phyloP scores from a whole-genome alignment of 2,329 filamentous ascomycete genomes.

The Phyllosticta citribraziliensis region DNA sequence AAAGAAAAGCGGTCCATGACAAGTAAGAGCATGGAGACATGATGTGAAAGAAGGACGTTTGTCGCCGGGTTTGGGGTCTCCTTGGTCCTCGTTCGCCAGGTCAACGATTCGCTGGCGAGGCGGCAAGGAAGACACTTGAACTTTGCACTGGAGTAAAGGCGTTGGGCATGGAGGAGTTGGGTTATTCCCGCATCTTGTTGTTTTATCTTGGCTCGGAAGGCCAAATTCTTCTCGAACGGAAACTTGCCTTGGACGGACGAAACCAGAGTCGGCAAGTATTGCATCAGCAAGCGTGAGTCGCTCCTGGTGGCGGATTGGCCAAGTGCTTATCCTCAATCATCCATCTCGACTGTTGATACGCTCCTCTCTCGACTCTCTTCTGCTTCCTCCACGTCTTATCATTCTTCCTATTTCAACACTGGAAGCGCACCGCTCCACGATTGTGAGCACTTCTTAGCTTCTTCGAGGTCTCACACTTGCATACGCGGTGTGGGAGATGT shows the following conservation, averaged over 20 bases:
- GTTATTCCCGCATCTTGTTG: background rate
- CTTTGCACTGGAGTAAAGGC: background rate
- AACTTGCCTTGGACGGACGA: background rate
- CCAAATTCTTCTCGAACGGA: background rate
- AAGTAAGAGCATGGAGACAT: slow-evolving; percentile 9
- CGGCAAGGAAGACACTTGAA: background rate
- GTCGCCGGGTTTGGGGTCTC: background rate
- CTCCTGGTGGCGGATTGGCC: background rate
- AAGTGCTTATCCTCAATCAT: background rate
- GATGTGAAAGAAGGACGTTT: background rate
- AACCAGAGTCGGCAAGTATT: background rate
- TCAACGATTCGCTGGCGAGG: background rate
- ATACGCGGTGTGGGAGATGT: background rate
- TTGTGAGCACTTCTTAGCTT: background rate
- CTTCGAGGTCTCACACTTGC: background rate
- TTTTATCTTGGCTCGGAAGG: background rate
- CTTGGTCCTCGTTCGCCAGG: background rate
- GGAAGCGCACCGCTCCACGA: background rate
- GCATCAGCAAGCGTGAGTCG: background rate
- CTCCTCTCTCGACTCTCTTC: background rate
- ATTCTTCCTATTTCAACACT: background rate
- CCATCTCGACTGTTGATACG: background rate
- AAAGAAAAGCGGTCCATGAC: slow-evolving; percentile 4
- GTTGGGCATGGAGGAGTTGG: background rate
- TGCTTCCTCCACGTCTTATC: background rate